phyloP scores from a whole-genome alignment of 495 filamentous ascomycete genomes.

The Venustampulla echinocandica region DNA sequence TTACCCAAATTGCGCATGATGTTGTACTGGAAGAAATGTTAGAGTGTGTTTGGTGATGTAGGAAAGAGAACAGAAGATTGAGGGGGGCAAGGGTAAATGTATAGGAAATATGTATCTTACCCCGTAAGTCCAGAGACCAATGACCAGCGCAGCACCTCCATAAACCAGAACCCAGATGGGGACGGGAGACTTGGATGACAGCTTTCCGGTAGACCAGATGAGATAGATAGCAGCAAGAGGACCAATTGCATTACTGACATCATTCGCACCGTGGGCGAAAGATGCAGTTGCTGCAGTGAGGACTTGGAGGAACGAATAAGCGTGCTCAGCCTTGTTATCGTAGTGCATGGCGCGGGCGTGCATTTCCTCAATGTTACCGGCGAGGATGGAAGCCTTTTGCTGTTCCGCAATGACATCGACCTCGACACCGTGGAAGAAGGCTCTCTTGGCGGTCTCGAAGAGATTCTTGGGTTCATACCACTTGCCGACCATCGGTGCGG shows the following conservation, averaged over 20 bases:
- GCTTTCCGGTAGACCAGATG: slow-evolving; percentile 48
- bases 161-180: slow-evolving; percentile 58
- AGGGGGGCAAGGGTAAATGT: too few species aligned
- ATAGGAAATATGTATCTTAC: too few species aligned
- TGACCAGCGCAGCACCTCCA: slow-evolving; percentile 47
- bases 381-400: slow-evolving; percentile 35
- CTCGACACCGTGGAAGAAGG: slow-evolving; percentile 50
- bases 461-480: slow-evolving; percentile 35
- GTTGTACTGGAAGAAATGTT: too few species aligned
- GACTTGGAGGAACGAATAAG: slow-evolving; percentile 67
- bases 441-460: slow-evolving; percentile 36
- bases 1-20: slow-evolving; percentile 63
- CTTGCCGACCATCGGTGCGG: slow-evolving; percentile 17
- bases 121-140: slow-evolving; percentile 66
- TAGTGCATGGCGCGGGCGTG: slow-evolving; percentile 58
- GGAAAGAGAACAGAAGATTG: too few species aligned
- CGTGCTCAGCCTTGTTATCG: slow-evolving; percentile 68
- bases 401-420: slow-evolving; percentile 46
- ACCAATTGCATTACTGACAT: slow-evolving; percentile 67
- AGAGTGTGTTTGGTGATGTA: too few species aligned
- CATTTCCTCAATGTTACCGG: slow-evolving; percentile 45
- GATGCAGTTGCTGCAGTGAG: slow-evolving; percentile 66
- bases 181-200: slow-evolving; percentile 43
- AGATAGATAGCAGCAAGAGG: slow-evolving; percentile 61
- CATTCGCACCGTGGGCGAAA: slow-evolving; percentile 72